A percentile compares a stretch with the other conserved stretches of the same genome.
Conservation (phyloP, 352 stramenopile species). For the Pythium myriotylum region DNA sequence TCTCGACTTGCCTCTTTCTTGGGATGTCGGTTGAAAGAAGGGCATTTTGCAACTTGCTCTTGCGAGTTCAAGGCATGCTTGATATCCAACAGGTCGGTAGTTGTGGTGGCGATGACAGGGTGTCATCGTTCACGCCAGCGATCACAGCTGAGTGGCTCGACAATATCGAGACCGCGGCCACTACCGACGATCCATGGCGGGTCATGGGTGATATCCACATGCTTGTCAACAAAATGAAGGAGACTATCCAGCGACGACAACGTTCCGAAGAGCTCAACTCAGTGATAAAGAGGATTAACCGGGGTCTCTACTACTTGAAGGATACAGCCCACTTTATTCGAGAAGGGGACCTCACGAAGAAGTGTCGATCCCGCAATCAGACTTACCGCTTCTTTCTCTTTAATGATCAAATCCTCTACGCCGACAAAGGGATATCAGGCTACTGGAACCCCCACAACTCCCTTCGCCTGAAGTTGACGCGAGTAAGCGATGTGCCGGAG, state of each 20-base stretch:
- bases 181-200: slow-evolving; percentile 70
- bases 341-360: slow-evolving; percentile 95
- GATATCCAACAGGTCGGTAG: slow-evolving; percentile 34
- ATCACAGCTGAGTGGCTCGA: slow-evolving; percentile 46
- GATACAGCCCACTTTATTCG: slow-evolving; percentile 94
- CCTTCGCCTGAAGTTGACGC: slow-evolving; percentile 79
- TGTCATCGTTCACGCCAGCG: background rate
- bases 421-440: slow-evolving; percentile 76
- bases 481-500: slow-evolving; percentile 77
- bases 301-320: slow-evolving; percentile 91
- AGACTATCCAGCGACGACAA: slow-evolving; percentile 83
- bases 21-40: slow-evolving; percentile 75
- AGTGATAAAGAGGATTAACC: slow-evolving; percentile 90
- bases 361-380: slow-evolving; percentile 88
- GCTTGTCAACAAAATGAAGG: slow-evolving; percentile 89
- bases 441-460: slow-evolving; percentile 88
- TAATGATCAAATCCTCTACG: slow-evolving; percentile 86
- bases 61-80: slow-evolving; percentile 71
- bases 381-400: slow-evolving; percentile 90
- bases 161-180: slow-evolving; percentile 66
- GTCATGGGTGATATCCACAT: slow-evolving; percentile 90
- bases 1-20: slow-evolving; percentile 85
- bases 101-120: slow-evolving; percentile 27
- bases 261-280: slow-evolving; percentile 83
- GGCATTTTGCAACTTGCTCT: slow-evolving; percentile 75